phyloP scores from a whole-genome alignment of 257 asterid genomes.

The Avicennia marina region DNA sequence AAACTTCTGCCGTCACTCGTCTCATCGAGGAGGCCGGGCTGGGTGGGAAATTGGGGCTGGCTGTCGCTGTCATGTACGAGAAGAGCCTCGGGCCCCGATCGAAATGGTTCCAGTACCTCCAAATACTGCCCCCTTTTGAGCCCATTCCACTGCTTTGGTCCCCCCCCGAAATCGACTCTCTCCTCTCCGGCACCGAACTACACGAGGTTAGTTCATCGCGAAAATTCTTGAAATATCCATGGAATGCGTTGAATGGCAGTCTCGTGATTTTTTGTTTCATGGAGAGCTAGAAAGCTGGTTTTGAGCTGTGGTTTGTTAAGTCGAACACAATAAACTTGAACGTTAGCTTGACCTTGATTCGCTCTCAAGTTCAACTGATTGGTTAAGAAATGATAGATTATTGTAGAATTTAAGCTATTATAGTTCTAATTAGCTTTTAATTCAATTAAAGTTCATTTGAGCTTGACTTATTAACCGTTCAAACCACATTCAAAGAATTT shows the following conservation, averaged over 20 bases:
- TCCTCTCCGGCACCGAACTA: slow-evolving; percentile 79
- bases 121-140: slow-evolving; percentile 59
- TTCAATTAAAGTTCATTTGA: too few species aligned
- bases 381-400: too few species aligned
- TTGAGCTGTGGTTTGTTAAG: too few species aligned
- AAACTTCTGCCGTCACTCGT: slow-evolving; percentile 56
- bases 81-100: slow-evolving; percentile 69
- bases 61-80: slow-evolving; percentile 81
- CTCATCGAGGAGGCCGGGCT: slow-evolving; percentile 71
- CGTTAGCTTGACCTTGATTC: too few species aligned
- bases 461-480: too few species aligned
- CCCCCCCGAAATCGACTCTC: slow-evolving; percentile 52
- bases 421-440: too few species aligned
- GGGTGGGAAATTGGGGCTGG: slow-evolving; percentile 66
- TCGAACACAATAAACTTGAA: too few species aligned
- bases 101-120: slow-evolving; percentile 77
- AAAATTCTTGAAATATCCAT: background rate
- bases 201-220: slow-evolving; percentile 43
- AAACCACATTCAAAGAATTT: too few species aligned
- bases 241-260: background rate
- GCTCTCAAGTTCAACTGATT: too few species aligned
- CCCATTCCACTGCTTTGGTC: slow-evolving; percentile 90
- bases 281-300: too few species aligned
- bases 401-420: too few species aligned
- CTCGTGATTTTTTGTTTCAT: too few species aligned